phyloP scores from a whole-genome alignment of 1,284 basidiomycete species.

The Exsudoporus floridanus region DNA sequence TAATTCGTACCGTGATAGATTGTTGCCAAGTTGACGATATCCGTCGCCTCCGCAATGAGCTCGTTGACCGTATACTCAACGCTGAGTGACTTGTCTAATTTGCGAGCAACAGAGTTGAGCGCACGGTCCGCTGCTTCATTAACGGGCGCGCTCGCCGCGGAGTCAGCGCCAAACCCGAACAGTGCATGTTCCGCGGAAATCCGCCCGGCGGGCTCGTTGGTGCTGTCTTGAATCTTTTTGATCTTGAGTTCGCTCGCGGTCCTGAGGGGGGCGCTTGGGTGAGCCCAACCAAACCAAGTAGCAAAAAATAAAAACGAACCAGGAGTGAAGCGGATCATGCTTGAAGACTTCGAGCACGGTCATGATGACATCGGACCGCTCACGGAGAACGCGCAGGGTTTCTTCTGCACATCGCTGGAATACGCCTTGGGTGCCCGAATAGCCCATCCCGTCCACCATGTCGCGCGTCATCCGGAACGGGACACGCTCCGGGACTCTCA shows the following conservation, averaged over 20 bases:
- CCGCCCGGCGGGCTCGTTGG: conserved; percentile 23
- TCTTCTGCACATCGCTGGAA: conserved; percentile 96
- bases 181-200: conserved; percentile 22
- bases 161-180: conserved; percentile 52
- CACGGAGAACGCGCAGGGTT: conserved; percentile 86
- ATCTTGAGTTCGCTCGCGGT: conserved; percentile 73
- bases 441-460: conserved; percentile 92
- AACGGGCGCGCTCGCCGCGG: conserved; percentile 57
- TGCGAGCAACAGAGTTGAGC: conserved; percentile 72
- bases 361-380: conserved; percentile 84
- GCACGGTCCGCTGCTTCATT: conserved; percentile 91
- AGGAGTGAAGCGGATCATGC: conserved; percentile 92
- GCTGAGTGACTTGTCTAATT: conserved; percentile 82
- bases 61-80: conserved; percentile 94
- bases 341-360: conserved; percentile 97
- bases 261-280: conserved; percentile 41
- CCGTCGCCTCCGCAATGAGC: conserved; percentile 87
- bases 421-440: conserved; percentile 88
- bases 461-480: conserved; percentile 95
- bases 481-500: conserved; percentile 84
- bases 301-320: conserved; percentile 49
- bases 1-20: conserved; percentile 69
- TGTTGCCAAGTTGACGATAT: conserved; percentile 70
- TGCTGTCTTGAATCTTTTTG: conserved; percentile 52
- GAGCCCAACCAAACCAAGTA: not conserved